Conservation (phyloP, 495 filamentous ascomycete genomes). For the Podospora pseudocomata region DNA sequence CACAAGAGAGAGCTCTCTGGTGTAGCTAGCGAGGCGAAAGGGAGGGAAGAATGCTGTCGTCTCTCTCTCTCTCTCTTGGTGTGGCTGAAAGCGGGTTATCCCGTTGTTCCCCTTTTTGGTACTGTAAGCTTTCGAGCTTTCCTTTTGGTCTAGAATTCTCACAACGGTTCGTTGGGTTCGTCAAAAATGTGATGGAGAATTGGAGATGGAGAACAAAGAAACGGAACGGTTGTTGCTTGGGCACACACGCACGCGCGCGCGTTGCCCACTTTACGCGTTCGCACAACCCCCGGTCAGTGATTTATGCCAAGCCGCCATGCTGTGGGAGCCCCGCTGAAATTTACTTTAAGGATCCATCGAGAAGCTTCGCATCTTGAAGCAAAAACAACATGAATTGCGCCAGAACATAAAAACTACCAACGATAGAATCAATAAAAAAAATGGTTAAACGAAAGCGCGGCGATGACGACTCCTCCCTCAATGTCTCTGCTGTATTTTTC, state of each 20-base stretch:
- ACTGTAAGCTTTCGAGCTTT: too few relatives aligned
- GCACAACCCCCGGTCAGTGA: not conserved
- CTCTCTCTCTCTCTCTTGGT: not conserved
- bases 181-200: not conserved
- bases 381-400: not conserved
- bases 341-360: not conserved
- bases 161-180: not conserved
- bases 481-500: constrained; percentile 52
- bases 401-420: not conserved
- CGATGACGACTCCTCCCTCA: constrained; percentile 18
- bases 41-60: not conserved
- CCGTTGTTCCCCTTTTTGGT: not conserved
- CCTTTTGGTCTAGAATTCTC: too few relatives aligned
- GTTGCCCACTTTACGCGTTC: constrained; percentile 23
- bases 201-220: not conserved
- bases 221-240: not conserved
- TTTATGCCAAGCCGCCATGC: not conserved
- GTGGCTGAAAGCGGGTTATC: constrained; percentile 11
- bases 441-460: constrained; percentile 50
- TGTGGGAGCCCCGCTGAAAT: not conserved
- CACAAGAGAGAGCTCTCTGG: not conserved
- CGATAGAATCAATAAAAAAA: constrained; percentile 1
- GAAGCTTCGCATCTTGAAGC: not conserved
- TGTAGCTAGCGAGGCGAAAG: too few relatives aligned
- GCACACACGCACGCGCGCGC: too few relatives aligned